Percentiles rank a stretch among this genome's conserved stretches.
Conservation (phyloP, 306 rosid species). For the Boehmeria nivea region DNA sequence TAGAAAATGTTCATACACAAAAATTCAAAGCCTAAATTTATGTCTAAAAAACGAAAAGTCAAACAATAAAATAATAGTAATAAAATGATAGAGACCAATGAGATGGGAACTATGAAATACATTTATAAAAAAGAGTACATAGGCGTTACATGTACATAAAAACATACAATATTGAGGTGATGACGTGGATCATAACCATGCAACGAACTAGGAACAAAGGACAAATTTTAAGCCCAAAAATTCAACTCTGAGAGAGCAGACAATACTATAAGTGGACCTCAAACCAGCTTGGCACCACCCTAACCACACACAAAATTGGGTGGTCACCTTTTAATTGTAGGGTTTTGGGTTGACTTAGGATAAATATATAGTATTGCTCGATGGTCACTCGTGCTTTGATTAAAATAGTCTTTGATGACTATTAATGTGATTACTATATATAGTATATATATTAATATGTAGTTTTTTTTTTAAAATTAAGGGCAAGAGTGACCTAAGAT, state of each 20-base stretch:
- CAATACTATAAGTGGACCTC: neutral
- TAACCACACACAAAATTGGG: slow-evolving; percentile 1
- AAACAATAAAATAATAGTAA: neutral
- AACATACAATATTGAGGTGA: slow-evolving; percentile 11
- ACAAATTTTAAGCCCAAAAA: slow-evolving; percentile 14
- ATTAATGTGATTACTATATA: neutral
- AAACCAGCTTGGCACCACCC: slow-evolving; percentile 22
- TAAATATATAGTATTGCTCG: neutral
- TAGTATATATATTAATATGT: neutral
- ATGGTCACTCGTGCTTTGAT: slow-evolving; percentile 12
- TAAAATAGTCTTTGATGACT: neutral
- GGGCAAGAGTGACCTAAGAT: neutral
- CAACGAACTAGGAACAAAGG: slow-evolving; percentile 35
- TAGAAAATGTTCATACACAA: neutral
- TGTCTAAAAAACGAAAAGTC: slow-evolving; percentile 1
- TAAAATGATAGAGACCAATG: slow-evolving; percentile 1
- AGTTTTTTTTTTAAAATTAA: no score
- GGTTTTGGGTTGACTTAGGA: slow-evolving; percentile 10
- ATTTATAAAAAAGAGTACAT: neutral
- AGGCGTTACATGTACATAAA: slow-evolving; percentile 6
- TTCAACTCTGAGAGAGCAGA: slow-evolving; percentile 5
- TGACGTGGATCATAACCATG: slow-evolving; percentile 32
- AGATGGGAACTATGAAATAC: slow-evolving; percentile 1
- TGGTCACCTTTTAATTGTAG: slow-evolving; percentile 1
- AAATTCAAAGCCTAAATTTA: neutral